Conservation (phyloP, 73 alveolate genomes). For the Uronychia binucleata region DNA sequence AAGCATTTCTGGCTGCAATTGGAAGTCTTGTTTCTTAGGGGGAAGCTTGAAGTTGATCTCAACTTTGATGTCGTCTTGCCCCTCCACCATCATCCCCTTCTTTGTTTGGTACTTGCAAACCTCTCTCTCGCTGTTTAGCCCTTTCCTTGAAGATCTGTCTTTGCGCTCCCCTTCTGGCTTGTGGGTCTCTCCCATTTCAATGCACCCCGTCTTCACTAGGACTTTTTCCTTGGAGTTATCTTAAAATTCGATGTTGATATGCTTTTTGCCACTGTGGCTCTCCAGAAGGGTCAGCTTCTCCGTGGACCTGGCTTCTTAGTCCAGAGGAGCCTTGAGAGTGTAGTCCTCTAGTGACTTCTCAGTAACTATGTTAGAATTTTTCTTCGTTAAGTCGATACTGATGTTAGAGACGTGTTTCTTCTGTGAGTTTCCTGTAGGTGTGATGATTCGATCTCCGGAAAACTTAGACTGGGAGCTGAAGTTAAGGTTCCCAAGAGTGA, state of each 20-base stretch:
- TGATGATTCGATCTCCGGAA: neutral
- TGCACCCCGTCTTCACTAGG: neutral
- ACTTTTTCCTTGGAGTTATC: neutral
- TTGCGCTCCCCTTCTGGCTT: no score
- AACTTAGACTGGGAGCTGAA: neutral
- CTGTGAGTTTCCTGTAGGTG: neutral
- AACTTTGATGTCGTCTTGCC: neutral
- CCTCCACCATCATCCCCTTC: neutral
- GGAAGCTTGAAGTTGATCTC: neutral
- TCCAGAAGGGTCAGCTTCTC: neutral
- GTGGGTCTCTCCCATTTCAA: neutral
- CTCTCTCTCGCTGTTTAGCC: neutral
- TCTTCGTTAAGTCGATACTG: neutral
- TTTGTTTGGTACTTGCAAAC: neutral
- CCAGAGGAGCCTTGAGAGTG: neutral
- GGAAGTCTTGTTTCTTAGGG: neutral
- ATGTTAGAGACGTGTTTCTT: neutral
- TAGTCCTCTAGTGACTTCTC: neutral
- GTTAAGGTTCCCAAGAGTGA: neutral
- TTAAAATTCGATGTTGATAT: neutral
- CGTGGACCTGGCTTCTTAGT: neutral
- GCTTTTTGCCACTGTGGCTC: neutral
- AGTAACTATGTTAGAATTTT: neutral
- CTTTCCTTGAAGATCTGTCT: neutral
- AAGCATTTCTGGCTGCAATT: neutral